These are phyloP conservation scores for Aspergillus cristatus DNA, from an alignment of 495 filamentous ascomycete genomes.

Conservation along the genomic window DNA sequence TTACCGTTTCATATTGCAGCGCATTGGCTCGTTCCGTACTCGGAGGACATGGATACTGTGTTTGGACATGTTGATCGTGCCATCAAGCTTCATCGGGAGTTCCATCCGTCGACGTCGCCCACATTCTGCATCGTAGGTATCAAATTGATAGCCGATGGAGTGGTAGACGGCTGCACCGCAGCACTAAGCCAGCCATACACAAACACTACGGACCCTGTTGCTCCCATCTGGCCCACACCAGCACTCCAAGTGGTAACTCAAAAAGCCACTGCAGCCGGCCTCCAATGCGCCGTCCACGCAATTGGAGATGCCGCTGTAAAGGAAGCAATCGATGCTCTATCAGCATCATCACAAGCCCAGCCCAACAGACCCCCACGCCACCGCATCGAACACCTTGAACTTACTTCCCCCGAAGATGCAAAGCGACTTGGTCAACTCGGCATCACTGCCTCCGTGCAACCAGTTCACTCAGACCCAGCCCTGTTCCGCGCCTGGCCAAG, in stretches of 20 bases:
- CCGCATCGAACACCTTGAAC: slow-evolving; percentile 52
- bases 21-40: slow-evolving; percentile 52
- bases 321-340: slow-evolving; percentile 46
- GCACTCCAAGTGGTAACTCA: slow-evolving; percentile 44
- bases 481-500: slow-evolving; percentile 48
- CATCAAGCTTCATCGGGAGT: slow-evolving; percentile 36
- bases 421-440: slow-evolving; percentile 41
- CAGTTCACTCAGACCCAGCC: slow-evolving; percentile 54
- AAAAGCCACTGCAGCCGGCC: slow-evolving; percentile 40
- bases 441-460: slow-evolving; percentile 53
- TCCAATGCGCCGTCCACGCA: slow-evolving; percentile 58
- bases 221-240: slow-evolving; percentile 44
- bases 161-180: slow-evolving; percentile 54
- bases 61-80: slow-evolving; percentile 45
- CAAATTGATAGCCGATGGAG: slow-evolving; percentile 54
- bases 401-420: slow-evolving; percentile 44
- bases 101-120: slow-evolving; percentile 35
- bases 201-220: slow-evolving; percentile 29
- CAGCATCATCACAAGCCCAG: slow-evolving; percentile 1
- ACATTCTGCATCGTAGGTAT: slow-evolving; percentile 47
- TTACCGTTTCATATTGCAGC: slow-evolving; percentile 51
- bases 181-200: slow-evolving; percentile 46
- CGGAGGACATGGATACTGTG: slow-evolving; percentile 28
- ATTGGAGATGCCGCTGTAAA: slow-evolving; percentile 52
- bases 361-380: slow-evolving; percentile 28